phyloP scores from a whole-genome alignment of 2,329 filamentous ascomycete species.

The Venturia aucupariae region DNA sequence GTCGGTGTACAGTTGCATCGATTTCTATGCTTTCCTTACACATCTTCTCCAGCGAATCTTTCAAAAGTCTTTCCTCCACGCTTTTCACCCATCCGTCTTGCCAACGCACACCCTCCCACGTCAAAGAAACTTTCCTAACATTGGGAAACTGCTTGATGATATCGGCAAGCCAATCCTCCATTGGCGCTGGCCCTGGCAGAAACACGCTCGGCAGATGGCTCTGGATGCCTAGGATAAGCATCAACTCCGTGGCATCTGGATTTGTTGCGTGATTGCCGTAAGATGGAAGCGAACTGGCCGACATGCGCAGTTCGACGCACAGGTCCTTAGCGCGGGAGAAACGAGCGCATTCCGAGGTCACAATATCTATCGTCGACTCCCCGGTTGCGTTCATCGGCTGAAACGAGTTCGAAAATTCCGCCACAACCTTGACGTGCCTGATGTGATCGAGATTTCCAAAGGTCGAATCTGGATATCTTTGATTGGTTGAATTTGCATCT shows the following conservation, averaged over 20 bases:
- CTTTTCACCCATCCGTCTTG: background rate
- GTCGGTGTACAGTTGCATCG: background rate
- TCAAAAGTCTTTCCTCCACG: background rate
- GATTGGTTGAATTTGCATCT: background rate
- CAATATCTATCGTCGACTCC: background rate
- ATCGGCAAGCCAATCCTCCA: slow-evolving; percentile 1
- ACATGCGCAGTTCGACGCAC: background rate
- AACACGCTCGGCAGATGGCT: background rate
- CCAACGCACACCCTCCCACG: background rate
- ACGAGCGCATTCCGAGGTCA: background rate
- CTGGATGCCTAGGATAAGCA: background rate
- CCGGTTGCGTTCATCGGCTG: background rate
- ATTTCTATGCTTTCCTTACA: background rate
- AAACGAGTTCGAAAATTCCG: background rate
- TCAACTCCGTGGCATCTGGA: background rate
- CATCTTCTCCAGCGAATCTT: background rate
- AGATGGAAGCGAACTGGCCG: background rate
- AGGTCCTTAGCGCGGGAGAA: background rate
- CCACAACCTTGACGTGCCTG: background rate
- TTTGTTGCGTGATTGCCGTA: background rate
- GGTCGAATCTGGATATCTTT: background rate
- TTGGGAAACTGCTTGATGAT: background rate
- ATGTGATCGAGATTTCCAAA: background rate
- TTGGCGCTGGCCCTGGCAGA: background rate
- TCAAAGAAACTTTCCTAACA: background rate